Percentiles rank a stretch among this genome's conserved stretches.
Conservation (phyloP, 495 filamentous ascomycete genomes). For the Bombardia bombarda region DNA sequence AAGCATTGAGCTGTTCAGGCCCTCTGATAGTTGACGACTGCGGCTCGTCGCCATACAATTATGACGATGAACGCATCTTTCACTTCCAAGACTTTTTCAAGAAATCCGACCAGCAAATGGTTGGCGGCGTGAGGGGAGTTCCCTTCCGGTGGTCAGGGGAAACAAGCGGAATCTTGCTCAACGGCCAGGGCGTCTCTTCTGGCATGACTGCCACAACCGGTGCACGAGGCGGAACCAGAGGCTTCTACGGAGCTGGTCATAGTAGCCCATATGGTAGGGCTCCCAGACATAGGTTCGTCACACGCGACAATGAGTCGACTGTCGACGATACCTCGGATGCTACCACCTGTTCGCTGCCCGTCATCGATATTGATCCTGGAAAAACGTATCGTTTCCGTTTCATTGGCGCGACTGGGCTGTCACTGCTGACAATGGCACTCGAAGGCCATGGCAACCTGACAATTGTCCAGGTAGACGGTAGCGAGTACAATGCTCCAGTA, state of each 20-base stretch:
- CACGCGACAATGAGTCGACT: neutral
- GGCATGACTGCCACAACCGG: slow-evolving; percentile 17
- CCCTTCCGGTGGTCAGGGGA: slow-evolving; percentile 42
- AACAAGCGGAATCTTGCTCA: slow-evolving; percentile 42
- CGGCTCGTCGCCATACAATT: slow-evolving; percentile 34
- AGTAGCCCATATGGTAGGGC: neutral
- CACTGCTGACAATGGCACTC: slow-evolving; percentile 40
- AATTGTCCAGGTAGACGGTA: slow-evolving; percentile 50
- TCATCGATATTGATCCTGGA: slow-evolving; percentile 47
- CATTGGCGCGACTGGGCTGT: slow-evolving; percentile 46
- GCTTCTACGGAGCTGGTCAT: slow-evolving; percentile 11
- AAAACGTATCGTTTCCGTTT: slow-evolving; percentile 52
- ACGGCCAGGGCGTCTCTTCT: slow-evolving; percentile 31
- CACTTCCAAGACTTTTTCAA: slow-evolving; percentile 45
- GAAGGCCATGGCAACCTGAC: slow-evolving; percentile 41
- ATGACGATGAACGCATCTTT: slow-evolving; percentile 49
- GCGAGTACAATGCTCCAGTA: slow-evolving; percentile 44
- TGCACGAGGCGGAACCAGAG: slow-evolving; percentile 21
- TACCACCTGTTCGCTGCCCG: slow-evolving; percentile 33
- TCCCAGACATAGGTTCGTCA: neutral
- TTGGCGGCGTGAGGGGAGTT: slow-evolving; percentile 24
- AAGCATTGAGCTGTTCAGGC: slow-evolving; percentile 45
- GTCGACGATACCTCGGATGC: slow-evolving; percentile 16
- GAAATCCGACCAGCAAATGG: slow-evolving; percentile 35
- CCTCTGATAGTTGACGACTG: slow-evolving; percentile 48